Evolutionary conservation across 2,329 filamentous ascomycete species (phyloP).

Genomic region (Aspergillus pseudoglaucus): DNA sequence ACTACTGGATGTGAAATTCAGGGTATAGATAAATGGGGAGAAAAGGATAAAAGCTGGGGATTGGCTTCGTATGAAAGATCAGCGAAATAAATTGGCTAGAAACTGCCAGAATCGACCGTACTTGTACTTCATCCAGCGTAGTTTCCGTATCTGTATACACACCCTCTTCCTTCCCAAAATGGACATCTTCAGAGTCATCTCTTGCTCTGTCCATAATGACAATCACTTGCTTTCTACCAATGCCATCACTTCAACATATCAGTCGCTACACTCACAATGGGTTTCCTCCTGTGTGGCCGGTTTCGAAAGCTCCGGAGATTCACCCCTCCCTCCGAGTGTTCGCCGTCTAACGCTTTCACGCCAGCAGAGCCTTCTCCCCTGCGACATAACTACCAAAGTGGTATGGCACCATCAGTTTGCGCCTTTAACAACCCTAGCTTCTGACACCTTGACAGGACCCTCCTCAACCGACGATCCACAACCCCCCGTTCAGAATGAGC

Average conservation of each 20-base stretch:
- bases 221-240: neutral
- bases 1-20: too few species aligned
- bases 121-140: neutral
- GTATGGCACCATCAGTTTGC: conserved; percentile 2
- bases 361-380: conserved; percentile 1
- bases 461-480: conserved; percentile 6
- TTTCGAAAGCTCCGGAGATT: conserved; percentile 14
- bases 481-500: conserved; percentile 1
- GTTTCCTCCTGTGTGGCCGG: conserved; percentile 20
- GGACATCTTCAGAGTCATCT: neutral
- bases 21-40: too few species aligned
- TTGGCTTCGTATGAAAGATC: too few species aligned
- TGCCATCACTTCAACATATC: neutral
- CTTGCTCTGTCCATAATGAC: neutral
- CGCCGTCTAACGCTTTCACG: conserved; percentile 8
- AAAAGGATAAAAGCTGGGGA: too few species aligned
- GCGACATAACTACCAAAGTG: conserved; percentile 5
- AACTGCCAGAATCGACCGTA: too few species aligned
- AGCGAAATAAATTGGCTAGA: too few species aligned
- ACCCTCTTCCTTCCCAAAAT: neutral
- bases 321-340: conserved; percentile 10
- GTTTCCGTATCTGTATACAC: neutral
- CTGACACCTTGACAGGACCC: conserved; percentile 5
- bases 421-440: neutral
- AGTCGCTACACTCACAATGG: conserved; percentile 9